Percentiles rank a stretch among this genome's conserved stretches.
Conservation (phyloP, 345 rosid genomes). For the Populus pruinosa region DNA sequence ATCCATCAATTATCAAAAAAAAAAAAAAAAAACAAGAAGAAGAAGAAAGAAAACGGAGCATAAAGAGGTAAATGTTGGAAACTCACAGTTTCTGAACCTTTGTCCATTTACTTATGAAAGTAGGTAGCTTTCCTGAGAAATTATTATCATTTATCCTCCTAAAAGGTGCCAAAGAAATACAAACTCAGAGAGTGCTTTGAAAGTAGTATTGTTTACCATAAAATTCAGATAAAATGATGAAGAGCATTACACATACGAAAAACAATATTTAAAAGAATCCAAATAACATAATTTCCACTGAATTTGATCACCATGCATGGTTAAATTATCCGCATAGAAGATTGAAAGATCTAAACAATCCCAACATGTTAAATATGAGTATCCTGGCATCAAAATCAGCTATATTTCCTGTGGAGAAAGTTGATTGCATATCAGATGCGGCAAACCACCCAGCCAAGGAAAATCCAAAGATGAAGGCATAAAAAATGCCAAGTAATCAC, state of each 20-base stretch:
- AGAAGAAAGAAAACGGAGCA: neutral
- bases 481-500: neutral
- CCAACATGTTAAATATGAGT: neutral
- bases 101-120: constrained; percentile 64
- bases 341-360: neutral
- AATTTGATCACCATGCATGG: neutral
- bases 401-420: neutral
- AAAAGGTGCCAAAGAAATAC: constrained; percentile 14
- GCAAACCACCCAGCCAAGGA: neutral
- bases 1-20: neutral
- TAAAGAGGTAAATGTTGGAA: neutral
- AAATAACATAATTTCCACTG: neutral
- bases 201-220: neutral
- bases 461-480: neutral
- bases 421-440: neutral
- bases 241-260: neutral
- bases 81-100: constrained; percentile 66
- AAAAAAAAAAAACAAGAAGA: neutral
- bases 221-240: neutral
- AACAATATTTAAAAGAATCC: neutral
- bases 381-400: neutral
- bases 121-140: constrained; percentile 69
- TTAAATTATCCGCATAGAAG: neutral
- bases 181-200: neutral
- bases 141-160: constrained; percentile 81